Conservation (phyloP, 331 rosid species). For the Quercus lobata region DNA sequence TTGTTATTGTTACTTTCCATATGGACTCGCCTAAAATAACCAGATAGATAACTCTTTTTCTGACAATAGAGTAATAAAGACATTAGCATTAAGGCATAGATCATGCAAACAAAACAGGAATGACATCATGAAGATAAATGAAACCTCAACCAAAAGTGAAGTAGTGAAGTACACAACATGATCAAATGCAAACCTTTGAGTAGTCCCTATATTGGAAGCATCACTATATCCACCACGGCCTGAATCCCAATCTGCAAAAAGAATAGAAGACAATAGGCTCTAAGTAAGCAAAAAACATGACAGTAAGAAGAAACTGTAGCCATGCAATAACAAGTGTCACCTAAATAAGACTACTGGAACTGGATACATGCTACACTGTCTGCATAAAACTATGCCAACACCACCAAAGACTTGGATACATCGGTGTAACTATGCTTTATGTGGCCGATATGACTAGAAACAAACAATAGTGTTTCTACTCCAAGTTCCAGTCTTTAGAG, state of each 20-base stretch:
- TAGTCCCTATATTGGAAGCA: constrained; percentile 29
- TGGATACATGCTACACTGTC: not conserved
- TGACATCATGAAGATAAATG: not conserved
- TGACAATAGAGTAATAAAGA: not conserved
- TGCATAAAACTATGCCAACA: not conserved
- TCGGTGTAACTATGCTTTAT: not conserved
- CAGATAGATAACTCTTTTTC: not conserved
- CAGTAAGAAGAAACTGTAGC: not conserved
- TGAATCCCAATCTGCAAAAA: constrained; percentile 47
- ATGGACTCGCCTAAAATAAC: not conserved
- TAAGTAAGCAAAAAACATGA: not conserved
- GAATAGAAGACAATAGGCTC: not conserved
- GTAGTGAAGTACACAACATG: not conserved
- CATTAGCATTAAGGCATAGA: not conserved
- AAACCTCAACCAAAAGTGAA: not conserved
- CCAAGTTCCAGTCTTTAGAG: not conserved
- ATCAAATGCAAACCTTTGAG: constrained; percentile 41
- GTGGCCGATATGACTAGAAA: not conserved
- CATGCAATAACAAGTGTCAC: not conserved
- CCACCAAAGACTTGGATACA: not conserved
- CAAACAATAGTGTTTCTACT: not conserved
- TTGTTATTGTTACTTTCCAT: not conserved
- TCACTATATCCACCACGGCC: constrained; percentile 44
- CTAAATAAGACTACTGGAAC: too few relatives aligned
- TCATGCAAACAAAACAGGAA: not conserved